Percentiles rank a stretch among this genome's conserved stretches.
Evolutionary conservation across 2,329 filamentous ascomycete species (phyloP).

Genomic region (Coniella lustricola): DNA sequence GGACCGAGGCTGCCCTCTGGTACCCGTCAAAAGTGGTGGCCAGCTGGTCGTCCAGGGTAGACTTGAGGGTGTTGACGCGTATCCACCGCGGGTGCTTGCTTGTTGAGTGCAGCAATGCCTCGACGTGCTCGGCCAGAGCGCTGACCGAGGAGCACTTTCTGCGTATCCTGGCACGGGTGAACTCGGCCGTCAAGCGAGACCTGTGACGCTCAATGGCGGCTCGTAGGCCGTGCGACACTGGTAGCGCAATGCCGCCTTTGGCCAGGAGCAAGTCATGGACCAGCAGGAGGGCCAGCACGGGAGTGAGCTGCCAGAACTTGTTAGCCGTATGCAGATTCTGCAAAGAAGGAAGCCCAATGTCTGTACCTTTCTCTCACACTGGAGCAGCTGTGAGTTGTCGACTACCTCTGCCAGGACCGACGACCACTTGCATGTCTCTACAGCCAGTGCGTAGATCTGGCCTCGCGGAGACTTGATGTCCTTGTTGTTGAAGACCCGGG

Average conservation of each 20-base stretch:
- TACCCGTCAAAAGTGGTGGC: constrained; percentile 65
- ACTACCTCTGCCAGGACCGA: constrained; percentile 80
- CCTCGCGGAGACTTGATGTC: constrained; percentile 68
- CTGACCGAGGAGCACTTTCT: constrained; percentile 63
- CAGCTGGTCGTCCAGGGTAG: constrained; percentile 65
- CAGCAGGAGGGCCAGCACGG: constrained; percentile 71
- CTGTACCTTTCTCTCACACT: constrained; percentile 75
- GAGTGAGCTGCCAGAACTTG: constrained; percentile 57
- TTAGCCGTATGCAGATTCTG: constrained; percentile 20
- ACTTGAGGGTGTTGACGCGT: constrained; percentile 73
- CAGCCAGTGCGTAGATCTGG: constrained; percentile 80
- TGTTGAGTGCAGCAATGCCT: constrained; percentile 42
- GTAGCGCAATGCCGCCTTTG: constrained; percentile 76
- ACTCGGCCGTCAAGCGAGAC: constrained; percentile 70
- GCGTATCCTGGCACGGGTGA: constrained; percentile 70
- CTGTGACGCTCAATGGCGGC: constrained; percentile 74
- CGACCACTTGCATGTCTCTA: constrained; percentile 90
- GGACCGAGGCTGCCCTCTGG: constrained; percentile 46
- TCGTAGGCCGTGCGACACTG: constrained; percentile 70
- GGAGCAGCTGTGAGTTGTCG: constrained; percentile 68
- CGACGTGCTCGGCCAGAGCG: constrained; percentile 53
- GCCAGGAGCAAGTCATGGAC: constrained; percentile 79
- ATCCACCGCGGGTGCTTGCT: constrained; percentile 80
- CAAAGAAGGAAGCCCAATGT: too few relatives aligned
- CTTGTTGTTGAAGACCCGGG: constrained; percentile 70